Conservation (phyloP, 2,329 filamentous ascomycete genomes). For the Verticillium nubilum region DNA sequence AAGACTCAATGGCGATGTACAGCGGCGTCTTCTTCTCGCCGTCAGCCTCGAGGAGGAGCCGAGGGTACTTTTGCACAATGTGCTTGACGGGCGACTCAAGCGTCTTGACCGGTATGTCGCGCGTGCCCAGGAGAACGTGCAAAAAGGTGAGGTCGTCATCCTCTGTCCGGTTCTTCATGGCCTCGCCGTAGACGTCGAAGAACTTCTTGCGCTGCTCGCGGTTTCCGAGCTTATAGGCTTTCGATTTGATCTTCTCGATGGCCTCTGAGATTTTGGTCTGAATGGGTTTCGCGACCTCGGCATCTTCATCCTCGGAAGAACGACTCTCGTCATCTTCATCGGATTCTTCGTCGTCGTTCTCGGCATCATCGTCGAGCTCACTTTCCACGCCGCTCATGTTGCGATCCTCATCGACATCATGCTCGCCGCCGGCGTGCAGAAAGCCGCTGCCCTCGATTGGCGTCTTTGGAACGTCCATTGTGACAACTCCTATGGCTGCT, state of each 20-base stretch:
- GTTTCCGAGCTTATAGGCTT: not conserved
- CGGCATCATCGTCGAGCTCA: not conserved
- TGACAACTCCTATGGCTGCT: not conserved
- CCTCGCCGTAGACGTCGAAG: not conserved
- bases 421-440: not conserved
- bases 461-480: not conserved
- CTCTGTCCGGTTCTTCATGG: not conserved
- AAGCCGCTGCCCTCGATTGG: not conserved
- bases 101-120: not conserved
- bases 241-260: slow-evolving; percentile 1
- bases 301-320: not conserved
- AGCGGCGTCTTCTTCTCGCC: slow-evolving; percentile 2
- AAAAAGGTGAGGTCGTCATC: not conserved
- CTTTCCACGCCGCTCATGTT: not conserved
- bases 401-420: not conserved
- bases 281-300: not conserved
- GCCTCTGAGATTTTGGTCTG: not conserved
- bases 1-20: not conserved
- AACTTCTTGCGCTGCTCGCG: not conserved
- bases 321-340: not conserved
- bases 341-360: not conserved
- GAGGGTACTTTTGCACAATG: slow-evolving; percentile 1
- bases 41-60: not conserved
- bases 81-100: not conserved
- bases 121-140: not conserved